Percentiles rank a stretch among this genome's conserved stretches.
Evolutionary conservation across 306 rosid species (phyloP).

Genomic region (Hylodesmum podocarpum): DNA sequence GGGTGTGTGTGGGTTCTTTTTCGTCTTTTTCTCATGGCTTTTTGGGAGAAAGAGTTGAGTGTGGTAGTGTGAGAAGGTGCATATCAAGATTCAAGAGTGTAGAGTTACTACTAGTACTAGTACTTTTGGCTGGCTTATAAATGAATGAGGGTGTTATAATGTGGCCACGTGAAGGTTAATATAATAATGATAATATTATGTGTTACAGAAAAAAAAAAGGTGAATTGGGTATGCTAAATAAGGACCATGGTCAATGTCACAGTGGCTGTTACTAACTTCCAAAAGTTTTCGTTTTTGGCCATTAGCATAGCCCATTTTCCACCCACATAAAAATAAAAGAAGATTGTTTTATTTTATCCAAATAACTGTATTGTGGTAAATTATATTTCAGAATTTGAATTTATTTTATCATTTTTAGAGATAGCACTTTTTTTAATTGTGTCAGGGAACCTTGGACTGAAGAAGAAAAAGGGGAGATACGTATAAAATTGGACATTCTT

Average conservation of each 20-base stretch:
- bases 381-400: neutral
- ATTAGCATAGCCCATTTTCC: neutral
- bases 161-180: slow-evolving; percentile 31
- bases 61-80: neutral
- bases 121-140: slow-evolving; percentile 24
- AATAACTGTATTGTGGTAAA: too few relatives aligned
- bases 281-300: neutral
- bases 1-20: slow-evolving; percentile 36
- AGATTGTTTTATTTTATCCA: neutral
- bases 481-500: neutral
- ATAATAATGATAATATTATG: too few relatives aligned
- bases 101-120: neutral
- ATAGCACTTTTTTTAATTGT: neutral
- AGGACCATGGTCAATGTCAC: slow-evolving; percentile 11
- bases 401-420: neutral
- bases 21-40: slow-evolving; percentile 86
- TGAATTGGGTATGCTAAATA: neutral
- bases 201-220: neutral
- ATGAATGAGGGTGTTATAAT: neutral
- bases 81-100: too few relatives aligned
- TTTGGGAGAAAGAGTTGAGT: slow-evolving; percentile 18
- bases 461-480: neutral
- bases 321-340: neutral
- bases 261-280: neutral
- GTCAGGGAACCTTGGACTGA: slow-evolving; percentile 2